Percentiles rank a stretch among this genome's conserved stretches.
phyloP scores from a whole-genome alignment of 768 basidiomycete genomes.

The Leucogyrophana mollusca region DNA sequence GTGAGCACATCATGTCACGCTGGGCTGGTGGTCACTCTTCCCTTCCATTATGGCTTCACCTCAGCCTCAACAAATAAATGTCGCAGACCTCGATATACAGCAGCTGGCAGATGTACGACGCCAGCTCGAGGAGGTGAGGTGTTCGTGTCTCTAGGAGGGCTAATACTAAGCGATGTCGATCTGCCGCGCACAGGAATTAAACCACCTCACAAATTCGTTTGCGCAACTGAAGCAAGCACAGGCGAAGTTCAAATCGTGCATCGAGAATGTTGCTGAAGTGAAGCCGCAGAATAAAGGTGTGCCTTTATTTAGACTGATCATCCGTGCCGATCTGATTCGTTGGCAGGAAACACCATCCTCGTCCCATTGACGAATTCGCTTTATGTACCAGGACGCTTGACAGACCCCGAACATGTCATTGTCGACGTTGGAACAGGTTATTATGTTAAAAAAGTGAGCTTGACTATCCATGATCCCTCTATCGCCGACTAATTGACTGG shows the following conservation, averaged over 20 bases:
- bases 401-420: conserved; percentile 82
- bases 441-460: conserved; percentile 85
- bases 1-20: conserved; percentile 7
- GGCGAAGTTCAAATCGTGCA: conserved; percentile 85
- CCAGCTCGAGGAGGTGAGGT: conserved; percentile 89
- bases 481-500: neutral
- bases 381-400: conserved; percentile 90
- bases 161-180: too few species aligned
- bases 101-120: conserved; percentile 88
- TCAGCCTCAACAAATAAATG: conserved; percentile 70
- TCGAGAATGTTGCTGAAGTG: conserved; percentile 76
- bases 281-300: conserved; percentile 66
- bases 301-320: conserved; percentile 7
- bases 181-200: conserved; percentile 85
- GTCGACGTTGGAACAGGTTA: conserved; percentile 97
- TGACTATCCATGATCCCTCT: neutral
- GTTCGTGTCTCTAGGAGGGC: too few species aligned
- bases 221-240: conserved; percentile 92
- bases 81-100: conserved; percentile 78
- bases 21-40: neutral
- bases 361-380: conserved; percentile 94
- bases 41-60: conserved; percentile 31
- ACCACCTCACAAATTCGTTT: conserved; percentile 88
- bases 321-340: neutral
- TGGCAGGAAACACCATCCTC: conserved; percentile 78